Percentiles rank a stretch among this genome's conserved stretches.
Conservation (phyloP, 371 early-diverging fungal genomes). For the Mucor velutinosus region DNA sequence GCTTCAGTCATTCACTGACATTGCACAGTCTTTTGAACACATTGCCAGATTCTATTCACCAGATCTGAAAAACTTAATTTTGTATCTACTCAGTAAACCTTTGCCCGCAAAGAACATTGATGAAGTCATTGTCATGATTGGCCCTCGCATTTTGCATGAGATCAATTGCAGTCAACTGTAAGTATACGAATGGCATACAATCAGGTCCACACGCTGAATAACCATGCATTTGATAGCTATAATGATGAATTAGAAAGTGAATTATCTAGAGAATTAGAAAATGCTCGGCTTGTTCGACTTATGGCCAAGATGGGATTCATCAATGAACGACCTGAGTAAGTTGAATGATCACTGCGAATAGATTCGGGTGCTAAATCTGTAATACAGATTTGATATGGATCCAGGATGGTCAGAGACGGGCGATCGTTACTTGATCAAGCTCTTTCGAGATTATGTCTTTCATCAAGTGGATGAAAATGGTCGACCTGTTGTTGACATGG, state of each 20-base stretch:
- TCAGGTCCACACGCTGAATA: no score
- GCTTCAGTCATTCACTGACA: constrained; percentile 63
- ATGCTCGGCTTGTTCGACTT: constrained; percentile 86
- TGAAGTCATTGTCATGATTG: constrained; percentile 81
- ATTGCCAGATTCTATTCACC: constrained; percentile 73
- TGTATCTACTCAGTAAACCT: constrained; percentile 81
- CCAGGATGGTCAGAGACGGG: constrained; percentile 97
- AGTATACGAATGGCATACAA: constrained; percentile 6
- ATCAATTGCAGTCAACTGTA: constrained; percentile 72
- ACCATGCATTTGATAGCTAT: constrained; percentile 38
- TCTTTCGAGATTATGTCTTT: constrained; percentile 97
- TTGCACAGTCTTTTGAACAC: constrained; percentile 76
- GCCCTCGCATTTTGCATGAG: constrained; percentile 75
- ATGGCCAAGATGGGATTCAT: constrained; percentile 91
- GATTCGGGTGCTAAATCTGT: neutral
- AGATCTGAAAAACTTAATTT: constrained; percentile 77
- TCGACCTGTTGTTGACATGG: constrained; percentile 85
- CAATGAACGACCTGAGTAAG: constrained; percentile 93
- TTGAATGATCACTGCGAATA: neutral
- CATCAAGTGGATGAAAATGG: constrained; percentile 93
- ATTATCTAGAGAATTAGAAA: constrained; percentile 83
- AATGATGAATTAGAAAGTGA: constrained; percentile 83
- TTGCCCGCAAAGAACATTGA: constrained; percentile 77
- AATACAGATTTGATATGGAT: constrained; percentile 79
- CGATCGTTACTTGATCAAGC: constrained; percentile 92